A percentile compares a stretch with the other conserved stretches of the same genome.
Conservation (phyloP, 495 filamentous ascomycete species). For the Rhypophila decipiens region DNA sequence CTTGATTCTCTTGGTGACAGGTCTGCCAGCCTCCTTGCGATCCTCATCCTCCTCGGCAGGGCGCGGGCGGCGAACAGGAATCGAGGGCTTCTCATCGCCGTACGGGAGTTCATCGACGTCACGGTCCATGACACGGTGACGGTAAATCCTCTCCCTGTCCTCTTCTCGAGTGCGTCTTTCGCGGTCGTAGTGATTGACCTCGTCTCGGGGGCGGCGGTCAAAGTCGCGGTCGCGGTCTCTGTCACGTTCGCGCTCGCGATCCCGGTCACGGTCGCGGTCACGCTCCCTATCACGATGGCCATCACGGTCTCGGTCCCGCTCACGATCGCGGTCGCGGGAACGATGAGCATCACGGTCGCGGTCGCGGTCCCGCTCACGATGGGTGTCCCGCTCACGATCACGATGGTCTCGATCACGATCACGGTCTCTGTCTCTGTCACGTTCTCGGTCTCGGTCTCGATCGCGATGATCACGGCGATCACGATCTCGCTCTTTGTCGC, state of each 20-base stretch:
- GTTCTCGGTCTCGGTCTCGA: conserved; percentile 33
- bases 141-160: conserved; percentile 77
- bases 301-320: conserved; percentile 30
- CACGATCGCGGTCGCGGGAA: conserved; percentile 32
- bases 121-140: conserved; percentile 72
- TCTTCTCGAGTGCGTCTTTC: conserved; percentile 78
- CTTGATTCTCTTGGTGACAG: conserved; percentile 49
- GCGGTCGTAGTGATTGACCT: conserved; percentile 51
- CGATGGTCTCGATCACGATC: conserved; percentile 47
- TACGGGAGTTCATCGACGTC: conserved; percentile 80
- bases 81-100: conserved; percentile 64
- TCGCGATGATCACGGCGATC: conserved; percentile 35
- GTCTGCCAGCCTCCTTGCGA: conserved; percentile 5
- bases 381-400: conserved; percentile 36
- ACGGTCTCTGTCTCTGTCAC: conserved; percentile 33
- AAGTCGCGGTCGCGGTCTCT: conserved; percentile 34
- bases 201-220: conserved; percentile 41
- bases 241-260: conserved; percentile 24
- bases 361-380: conserved; percentile 38
- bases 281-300: conserved; percentile 29
- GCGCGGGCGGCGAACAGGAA: conserved; percentile 57
- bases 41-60: conserved; percentile 68
- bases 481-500: conserved; percentile 46
- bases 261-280: conserved; percentile 34
- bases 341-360: conserved; percentile 36